These are phyloP conservation scores for Xylaria sp. DNA, from an alignment of 2,329 filamentous ascomycete genomes.

Conservation along the genomic window DNA sequence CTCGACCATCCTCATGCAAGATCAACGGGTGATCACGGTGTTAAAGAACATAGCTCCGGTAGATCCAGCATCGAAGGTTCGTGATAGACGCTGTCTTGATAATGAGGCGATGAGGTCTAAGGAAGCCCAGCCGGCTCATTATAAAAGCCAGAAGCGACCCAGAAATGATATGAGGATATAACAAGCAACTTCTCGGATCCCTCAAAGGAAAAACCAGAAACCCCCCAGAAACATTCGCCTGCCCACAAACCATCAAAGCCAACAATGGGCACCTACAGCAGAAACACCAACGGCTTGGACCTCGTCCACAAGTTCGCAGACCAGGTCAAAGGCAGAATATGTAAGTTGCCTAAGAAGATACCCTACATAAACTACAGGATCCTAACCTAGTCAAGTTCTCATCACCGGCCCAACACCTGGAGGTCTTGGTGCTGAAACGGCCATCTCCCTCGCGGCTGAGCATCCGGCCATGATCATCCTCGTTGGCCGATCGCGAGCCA, in stretches of 20 bases:
- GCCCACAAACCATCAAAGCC: constrained; percentile 2
- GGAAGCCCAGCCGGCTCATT: neutral
- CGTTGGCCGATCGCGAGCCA: constrained; percentile 45
- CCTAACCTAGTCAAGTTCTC: constrained; percentile 43
- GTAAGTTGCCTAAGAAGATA: constrained; percentile 16
- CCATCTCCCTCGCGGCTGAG: constrained; percentile 47
- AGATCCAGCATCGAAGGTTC: constrained; percentile 13
- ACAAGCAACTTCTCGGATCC: constrained; percentile 3
- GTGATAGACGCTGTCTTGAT: neutral
- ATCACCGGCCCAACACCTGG: constrained; percentile 50
- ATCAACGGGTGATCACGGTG: constrained; percentile 7
- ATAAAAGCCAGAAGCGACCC: constrained; percentile 23
- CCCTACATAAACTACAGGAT: neutral
- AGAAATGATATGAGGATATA: neutral
- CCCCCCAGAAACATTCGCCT: too few relatives aligned
- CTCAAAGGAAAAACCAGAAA: neutral
- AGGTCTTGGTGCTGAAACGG: constrained; percentile 50
- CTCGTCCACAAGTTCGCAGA: constrained; percentile 43
- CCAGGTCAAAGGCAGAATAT: constrained; percentile 39
- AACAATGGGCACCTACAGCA: constrained; percentile 39
- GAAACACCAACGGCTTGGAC: constrained; percentile 39
- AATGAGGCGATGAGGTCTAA: constrained; percentile 3
- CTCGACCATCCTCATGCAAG: neutral
- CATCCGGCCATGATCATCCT: constrained; percentile 48
- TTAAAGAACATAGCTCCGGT: constrained; percentile 30